These are phyloP conservation scores for Plasmodium ovale DNA, from an alignment of 169 alveolate genomes.

Conservation along the genomic window DNA sequence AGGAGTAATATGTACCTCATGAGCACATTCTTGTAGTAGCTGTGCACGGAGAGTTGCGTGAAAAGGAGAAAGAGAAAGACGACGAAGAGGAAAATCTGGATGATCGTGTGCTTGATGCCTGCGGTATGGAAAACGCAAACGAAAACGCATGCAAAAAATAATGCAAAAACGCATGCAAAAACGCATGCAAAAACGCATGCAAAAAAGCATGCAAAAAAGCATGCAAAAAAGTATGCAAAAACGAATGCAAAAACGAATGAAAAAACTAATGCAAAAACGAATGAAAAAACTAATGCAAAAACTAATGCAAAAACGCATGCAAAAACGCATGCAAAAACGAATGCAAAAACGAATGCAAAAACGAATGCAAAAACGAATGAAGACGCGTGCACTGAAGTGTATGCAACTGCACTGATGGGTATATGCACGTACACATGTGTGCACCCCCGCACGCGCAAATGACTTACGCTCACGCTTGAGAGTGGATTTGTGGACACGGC, in stretches of 20 bases:
- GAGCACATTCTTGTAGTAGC: slow-evolving; percentile 24
- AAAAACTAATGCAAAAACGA: neutral
- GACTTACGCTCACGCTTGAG: slow-evolving; percentile 42
- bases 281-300: too few species aligned
- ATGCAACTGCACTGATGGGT: neutral
- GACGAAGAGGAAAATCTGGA: slow-evolving; percentile 18
- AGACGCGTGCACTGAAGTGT: too few species aligned
- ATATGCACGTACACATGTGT: too few species aligned
- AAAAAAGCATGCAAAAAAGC: too few species aligned
- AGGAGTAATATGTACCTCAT: slow-evolving; percentile 5
- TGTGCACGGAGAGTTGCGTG: slow-evolving; percentile 41
- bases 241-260: neutral
- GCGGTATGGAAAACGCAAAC: too few species aligned
- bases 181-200: too few species aligned
- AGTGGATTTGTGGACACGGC: slow-evolving; percentile 37
- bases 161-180: too few species aligned
- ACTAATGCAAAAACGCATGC: neutral
- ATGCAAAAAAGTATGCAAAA: neutral
- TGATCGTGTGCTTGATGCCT: slow-evolving; percentile 56
- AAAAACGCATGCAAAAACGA: too few species aligned
- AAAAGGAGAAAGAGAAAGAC: slow-evolving; percentile 19
- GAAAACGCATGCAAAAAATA: neutral
- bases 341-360: too few species aligned
- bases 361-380: too few species aligned
- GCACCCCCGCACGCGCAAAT: neutral